Conservation (phyloP, 495 filamentous ascomycete species). For the Aspergillus diversus region DNA sequence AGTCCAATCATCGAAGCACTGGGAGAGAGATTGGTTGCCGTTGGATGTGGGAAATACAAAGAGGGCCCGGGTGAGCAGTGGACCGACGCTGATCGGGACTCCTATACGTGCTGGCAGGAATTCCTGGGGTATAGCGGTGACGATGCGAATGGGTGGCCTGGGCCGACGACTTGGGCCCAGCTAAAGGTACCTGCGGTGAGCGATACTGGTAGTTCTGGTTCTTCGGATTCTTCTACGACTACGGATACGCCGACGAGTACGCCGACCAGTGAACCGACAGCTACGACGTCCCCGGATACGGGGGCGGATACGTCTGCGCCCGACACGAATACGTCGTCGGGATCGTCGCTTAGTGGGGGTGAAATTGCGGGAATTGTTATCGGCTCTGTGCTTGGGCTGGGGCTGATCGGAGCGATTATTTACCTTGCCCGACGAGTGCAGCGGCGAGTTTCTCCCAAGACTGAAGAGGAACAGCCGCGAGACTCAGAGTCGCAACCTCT, state of each 20-base stretch:
- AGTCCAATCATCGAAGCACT: constrained; percentile 7
- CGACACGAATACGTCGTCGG: constrained; percentile 2
- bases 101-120: constrained; percentile 9
- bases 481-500: no score
- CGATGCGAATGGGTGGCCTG: constrained; percentile 10
- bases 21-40: constrained; percentile 6
- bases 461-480: no score
- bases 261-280: neutral
- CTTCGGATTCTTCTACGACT: neutral
- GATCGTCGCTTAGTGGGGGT: constrained; percentile 1
- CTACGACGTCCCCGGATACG: neutral
- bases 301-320: constrained; percentile 1
- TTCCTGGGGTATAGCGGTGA: neutral
- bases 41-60: constrained; percentile 3
- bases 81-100: neutral
- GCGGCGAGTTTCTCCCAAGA: neutral
- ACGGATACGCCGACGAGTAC: neutral
- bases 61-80: constrained; percentile 1
- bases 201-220: neutral
- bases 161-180: neutral
- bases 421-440: constrained; percentile 4
- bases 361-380: constrained; percentile 5
- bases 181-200: constrained; percentile 2
- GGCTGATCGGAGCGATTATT: constrained; percentile 6
- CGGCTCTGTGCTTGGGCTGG: constrained; percentile 1